Conservation (phyloP, 2,329 filamentous ascomycete species). For the Cladosporium halotolerans region DNA sequence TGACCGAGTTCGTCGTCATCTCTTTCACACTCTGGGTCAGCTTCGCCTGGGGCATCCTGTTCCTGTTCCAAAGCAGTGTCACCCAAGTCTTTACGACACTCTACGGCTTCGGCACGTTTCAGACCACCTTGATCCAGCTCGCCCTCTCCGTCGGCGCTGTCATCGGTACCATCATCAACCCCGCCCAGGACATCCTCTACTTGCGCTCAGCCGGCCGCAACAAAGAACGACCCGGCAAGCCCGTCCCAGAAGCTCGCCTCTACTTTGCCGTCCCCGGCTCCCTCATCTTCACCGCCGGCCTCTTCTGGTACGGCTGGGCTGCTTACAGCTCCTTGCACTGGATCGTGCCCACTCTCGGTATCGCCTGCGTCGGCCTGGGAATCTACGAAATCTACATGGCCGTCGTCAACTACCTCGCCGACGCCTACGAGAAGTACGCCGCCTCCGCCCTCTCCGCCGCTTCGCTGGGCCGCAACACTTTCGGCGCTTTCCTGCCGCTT, state of each 20-base stretch:
- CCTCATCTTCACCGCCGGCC: conserved; percentile 40
- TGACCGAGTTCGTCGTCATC: conserved; percentile 44
- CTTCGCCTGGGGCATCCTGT: conserved; percentile 28
- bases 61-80: conserved; percentile 44
- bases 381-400: conserved; percentile 41
- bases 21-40: conserved; percentile 40
- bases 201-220: conserved; percentile 14
- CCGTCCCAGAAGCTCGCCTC: conserved; percentile 37
- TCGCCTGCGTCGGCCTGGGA: conserved; percentile 19
- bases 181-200: conserved; percentile 14
- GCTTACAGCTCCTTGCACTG: conserved; percentile 35
- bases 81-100: conserved; percentile 40
- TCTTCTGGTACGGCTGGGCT: conserved; percentile 52
- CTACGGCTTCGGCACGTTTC: conserved; percentile 36
- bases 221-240: conserved; percentile 12
- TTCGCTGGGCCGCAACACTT: conserved; percentile 29
- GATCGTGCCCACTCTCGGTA: conserved; percentile 40
- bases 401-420: conserved; percentile 41
- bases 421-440: conserved; percentile 33
- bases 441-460: conserved; percentile 28
- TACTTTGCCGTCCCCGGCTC: conserved; percentile 47
- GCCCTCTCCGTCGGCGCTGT: conserved; percentile 37
- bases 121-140: conserved; percentile 40
- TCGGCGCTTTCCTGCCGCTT: conserved; percentile 33
- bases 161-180: conserved; percentile 24